Percentiles rank a stretch among this genome's conserved stretches.
These are phyloP conservation scores for Beauveria sp. DNA, from an alignment of 2,329 filamentous ascomycete genomes.

Conservation along the genomic window DNA sequence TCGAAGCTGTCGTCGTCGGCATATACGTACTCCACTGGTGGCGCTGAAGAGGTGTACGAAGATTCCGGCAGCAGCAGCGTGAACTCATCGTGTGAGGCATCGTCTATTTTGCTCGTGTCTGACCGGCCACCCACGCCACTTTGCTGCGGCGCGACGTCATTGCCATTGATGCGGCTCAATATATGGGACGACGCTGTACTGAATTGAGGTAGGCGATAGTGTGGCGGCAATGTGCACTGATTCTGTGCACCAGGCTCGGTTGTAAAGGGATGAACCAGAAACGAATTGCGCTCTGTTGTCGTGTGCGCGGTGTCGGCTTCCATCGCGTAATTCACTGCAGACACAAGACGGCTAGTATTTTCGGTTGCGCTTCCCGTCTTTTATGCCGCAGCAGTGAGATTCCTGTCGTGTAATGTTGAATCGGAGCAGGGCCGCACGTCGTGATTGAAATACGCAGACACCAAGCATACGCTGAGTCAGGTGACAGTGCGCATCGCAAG, in stretches of 20 bases:
- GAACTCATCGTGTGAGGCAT: neutral
- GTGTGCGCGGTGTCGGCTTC: neutral
- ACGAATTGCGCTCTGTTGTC: neutral
- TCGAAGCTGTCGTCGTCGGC: conserved; percentile 5
- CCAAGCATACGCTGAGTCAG: neutral
- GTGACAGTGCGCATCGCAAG: neutral
- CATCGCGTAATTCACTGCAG: neutral
- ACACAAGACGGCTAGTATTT: no score
- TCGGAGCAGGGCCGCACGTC: neutral
- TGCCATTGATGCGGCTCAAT: conserved; percentile 12
- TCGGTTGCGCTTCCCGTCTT: neutral
- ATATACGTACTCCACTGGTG: neutral
- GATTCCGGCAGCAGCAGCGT: neutral
- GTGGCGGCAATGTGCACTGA: neutral
- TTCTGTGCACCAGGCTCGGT: neutral
- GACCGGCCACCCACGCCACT: neutral
- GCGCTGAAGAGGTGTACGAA: neutral
- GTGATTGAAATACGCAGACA: neutral
- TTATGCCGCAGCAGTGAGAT: neutral
- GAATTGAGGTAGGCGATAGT: conserved; percentile 12
- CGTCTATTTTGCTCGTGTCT: neutral
- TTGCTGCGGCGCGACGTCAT: neutral
- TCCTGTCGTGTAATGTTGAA: neutral
- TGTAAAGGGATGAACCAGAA: conserved; percentile 2
- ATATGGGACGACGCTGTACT: conserved; percentile 12